A percentile compares a stretch with the other conserved stretches of the same genome.
Evolutionary conservation across 1,284 basidiomycete species (phyloP).

Genomic region (Ceratobasidium sp.): DNA sequence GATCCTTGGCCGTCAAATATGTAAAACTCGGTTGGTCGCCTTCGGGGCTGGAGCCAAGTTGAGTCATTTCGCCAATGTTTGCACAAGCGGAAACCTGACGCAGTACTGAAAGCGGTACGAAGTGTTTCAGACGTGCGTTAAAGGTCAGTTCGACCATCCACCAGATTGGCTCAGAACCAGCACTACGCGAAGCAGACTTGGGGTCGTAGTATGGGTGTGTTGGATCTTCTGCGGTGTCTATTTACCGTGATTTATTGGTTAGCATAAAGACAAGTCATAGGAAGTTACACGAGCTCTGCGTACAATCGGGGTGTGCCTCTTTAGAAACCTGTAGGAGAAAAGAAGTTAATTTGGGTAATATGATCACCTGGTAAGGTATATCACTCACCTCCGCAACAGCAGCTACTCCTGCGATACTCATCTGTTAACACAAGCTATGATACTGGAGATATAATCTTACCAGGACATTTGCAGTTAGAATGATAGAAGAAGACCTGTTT

Average conservation of each 20-base stretch:
- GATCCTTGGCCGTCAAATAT: conserved; percentile 56
- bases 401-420: conserved; percentile 73
- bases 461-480: conserved; percentile 91
- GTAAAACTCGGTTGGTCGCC: conserved; percentile 21
- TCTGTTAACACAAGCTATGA: background rate
- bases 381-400: conserved; percentile 78
- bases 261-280: conserved; percentile 29
- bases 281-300: conserved; percentile 55
- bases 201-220: conserved; percentile 90
- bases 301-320: conserved; percentile 91
- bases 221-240: conserved; percentile 90
- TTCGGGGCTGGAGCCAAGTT: conserved; percentile 65
- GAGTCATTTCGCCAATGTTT: conserved; percentile 64
- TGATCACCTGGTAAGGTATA: background rate
- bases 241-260: background rate
- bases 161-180: conserved; percentile 65
- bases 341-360: conserved; percentile 13
- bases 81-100: conserved; percentile 63
- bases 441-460: conserved; percentile 57
- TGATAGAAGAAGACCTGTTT: conserved; percentile 70
- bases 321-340: conserved; percentile 70
- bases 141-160: conserved; percentile 92
- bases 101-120: conserved; percentile 84
- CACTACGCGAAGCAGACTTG: conserved; percentile 60
- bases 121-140: conserved; percentile 73